Base-by-base conservation (phyloP, 495 filamentous ascomycete species). In the Annulohypoxylon moriforme region DNA sequence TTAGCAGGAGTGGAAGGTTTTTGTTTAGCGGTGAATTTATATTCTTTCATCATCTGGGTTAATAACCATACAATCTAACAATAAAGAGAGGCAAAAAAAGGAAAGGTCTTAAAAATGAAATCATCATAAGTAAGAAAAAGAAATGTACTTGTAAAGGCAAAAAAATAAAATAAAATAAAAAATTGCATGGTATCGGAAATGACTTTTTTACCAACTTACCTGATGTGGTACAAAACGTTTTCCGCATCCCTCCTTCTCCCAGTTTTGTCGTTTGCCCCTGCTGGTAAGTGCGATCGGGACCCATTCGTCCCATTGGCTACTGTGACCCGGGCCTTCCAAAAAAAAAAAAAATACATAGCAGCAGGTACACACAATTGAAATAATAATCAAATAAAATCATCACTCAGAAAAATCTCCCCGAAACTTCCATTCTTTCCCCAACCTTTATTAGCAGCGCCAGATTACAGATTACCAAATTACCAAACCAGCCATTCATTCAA, bases 401-500 rank as follows among this genome's bases (percentile, higher is more conserved):
- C 61, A 44, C 50, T 58, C 49, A 64, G n/a, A 59, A 27, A 68
- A 68, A 64, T 68, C 70, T 67, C 69, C 55, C 65, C 65, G 65
- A 73, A 65, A 65, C 64, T 73, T 68, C 70, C 70, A 73, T 68
- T 69, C 70, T 68, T 36, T 36, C 70, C 65, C 70, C 70, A 68
- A 73, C 64, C 70, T 65, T 73, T 68, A 60, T 34, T 34, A 56
- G 8, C 27, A 36, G 31, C 20, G 6, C 60, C 44, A 58, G 31
- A 68, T 68, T 73, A 73, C 65, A 58, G 40, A 68, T 68, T 73
- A 73, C 65, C 70, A 73, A 73, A 68, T 68, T 73, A 73, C 65
- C 70, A 73, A 73, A 69, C 70, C 70, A 73, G 70, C 70, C 70
- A 65, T 73, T 73, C 70, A 56, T 56, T 36, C 24, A 52, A 68